Conservation (phyloP, 768 basidiomycete genomes). For the Lentinula raphanica region DNA sequence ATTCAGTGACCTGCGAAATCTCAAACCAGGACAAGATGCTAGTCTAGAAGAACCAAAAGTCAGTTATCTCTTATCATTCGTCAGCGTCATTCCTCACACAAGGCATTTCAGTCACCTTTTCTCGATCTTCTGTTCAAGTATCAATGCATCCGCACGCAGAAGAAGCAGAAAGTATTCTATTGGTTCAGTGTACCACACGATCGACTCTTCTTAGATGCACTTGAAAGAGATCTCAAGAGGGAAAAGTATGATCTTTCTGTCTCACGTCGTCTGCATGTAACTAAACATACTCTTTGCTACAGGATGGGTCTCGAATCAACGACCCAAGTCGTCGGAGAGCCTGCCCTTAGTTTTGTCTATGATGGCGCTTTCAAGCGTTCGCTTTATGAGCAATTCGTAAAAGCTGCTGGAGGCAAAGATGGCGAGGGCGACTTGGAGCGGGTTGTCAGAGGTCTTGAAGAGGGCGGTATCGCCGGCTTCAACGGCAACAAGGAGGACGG, state of each 20-base stretch:
- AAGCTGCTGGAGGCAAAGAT: slow-evolving; percentile 28
- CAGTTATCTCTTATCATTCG: slow-evolving; percentile 17
- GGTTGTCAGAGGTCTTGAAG: slow-evolving; percentile 24
- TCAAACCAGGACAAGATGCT: slow-evolving; percentile 91
- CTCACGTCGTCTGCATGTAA: not conserved
- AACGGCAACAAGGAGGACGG: not conserved
- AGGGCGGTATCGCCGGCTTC: not conserved
- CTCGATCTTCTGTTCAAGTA: slow-evolving; percentile 93
- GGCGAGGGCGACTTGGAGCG: slow-evolving; percentile 29
- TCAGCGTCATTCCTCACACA: not conserved
- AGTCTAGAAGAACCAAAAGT: slow-evolving; percentile 96
- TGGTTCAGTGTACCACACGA: slow-evolving; percentile 99
- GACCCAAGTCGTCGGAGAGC: slow-evolving; percentile 61
- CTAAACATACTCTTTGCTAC: not conserved
- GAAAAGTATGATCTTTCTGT: slow-evolving; percentile 48
- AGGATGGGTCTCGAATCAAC: slow-evolving; percentile 78
- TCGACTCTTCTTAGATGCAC: slow-evolving; percentile 91
- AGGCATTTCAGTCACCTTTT: slow-evolving; percentile 67
- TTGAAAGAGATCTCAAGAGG: slow-evolving; percentile 93
- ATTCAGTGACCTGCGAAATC: slow-evolving; percentile 87
- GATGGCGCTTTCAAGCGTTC: slow-evolving; percentile 52
- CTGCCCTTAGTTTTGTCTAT: slow-evolving; percentile 62
- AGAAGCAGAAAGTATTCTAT: slow-evolving; percentile 99
- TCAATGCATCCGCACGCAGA: slow-evolving; percentile 95
- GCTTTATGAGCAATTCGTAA: slow-evolving; percentile 64